Percentiles rank a stretch among this genome's conserved stretches.
phyloP scores from a whole-genome alignment of 345 rosid genomes.

The Luvunga scandens region DNA sequence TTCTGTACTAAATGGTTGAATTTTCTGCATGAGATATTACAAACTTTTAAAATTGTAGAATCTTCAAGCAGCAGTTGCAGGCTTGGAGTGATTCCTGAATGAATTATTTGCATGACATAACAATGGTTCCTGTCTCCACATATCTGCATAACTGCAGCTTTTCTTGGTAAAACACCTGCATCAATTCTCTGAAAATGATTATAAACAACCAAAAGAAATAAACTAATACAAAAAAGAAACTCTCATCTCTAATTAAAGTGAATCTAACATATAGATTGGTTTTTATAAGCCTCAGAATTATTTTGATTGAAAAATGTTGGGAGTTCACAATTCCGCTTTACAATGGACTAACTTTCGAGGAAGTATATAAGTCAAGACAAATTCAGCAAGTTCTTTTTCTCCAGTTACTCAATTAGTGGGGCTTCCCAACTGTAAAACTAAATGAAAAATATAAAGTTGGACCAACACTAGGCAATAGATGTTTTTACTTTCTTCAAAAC shows the following conservation, averaged over 20 bases:
- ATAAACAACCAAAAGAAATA: not conserved
- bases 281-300: not conserved
- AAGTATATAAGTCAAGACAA: not conserved
- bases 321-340: not conserved
- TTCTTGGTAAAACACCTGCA: constrained; percentile 62
- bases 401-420: not conserved
- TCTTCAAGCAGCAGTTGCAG: constrained; percentile 70
- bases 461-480: not conserved
- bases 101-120: constrained; percentile 76
- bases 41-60: constrained; percentile 54
- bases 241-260: not conserved
- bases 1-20: constrained; percentile 10
- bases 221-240: not conserved
- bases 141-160: constrained; percentile 77
- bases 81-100: constrained; percentile 68
- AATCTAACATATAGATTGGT: not conserved
- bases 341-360: not conserved
- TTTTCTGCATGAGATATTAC: constrained; percentile 12
- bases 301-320: not conserved
- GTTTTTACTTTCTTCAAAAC: not conserved
- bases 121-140: constrained; percentile 55
- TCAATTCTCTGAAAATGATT: not conserved
- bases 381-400: not conserved
- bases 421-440: not conserved
- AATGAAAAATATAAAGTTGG: not conserved